phyloP scores from a whole-genome alignment of 345 rosid species.

The Gossypium ekmanianum region DNA sequence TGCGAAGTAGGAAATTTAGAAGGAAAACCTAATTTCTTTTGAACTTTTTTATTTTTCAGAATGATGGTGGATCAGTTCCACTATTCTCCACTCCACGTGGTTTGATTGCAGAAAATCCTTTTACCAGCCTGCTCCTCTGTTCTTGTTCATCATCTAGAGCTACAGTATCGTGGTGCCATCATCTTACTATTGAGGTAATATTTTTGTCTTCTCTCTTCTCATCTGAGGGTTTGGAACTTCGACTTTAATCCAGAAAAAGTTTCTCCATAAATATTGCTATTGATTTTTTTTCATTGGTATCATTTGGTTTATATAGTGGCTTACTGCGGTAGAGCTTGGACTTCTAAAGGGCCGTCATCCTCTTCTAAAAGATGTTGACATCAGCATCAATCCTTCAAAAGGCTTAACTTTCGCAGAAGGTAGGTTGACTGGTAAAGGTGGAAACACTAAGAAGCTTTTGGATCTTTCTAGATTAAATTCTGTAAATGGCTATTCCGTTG shows the following conservation, averaged over 20 bases:
- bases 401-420: conserved; percentile 50
- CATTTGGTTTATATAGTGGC: conserved; percentile 61
- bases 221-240: not conserved
- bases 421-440: conserved; percentile 33
- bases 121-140: conserved; percentile 75
- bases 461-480: conserved; percentile 34
- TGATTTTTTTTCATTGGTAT: conserved; percentile 20
- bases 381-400: conserved; percentile 61
- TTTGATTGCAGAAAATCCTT: conserved; percentile 89
- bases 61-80: conserved; percentile 71
- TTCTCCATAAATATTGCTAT: conserved; percentile 2
- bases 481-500: conserved; percentile 40
- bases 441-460: conserved; percentile 35
- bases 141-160: conserved; percentile 49
- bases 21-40: conserved; percentile 19
- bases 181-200: conserved; percentile 76
- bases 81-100: conserved; percentile 66
- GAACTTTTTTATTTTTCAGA: conserved; percentile 45
- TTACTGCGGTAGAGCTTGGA: conserved; percentile 87
- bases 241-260: conserved; percentile 4
- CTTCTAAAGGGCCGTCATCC: conserved; percentile 98
- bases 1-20: not conserved
- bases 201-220: conserved; percentile 21
- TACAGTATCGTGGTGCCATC: conserved; percentile 74
- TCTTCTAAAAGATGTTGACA: conserved; percentile 77